A percentile compares a stretch with the other conserved stretches of the same genome.
Evolutionary conservation across 768 basidiomycete species (phyloP).

Genomic region (Coprinopsis marcescibilis): DNA sequence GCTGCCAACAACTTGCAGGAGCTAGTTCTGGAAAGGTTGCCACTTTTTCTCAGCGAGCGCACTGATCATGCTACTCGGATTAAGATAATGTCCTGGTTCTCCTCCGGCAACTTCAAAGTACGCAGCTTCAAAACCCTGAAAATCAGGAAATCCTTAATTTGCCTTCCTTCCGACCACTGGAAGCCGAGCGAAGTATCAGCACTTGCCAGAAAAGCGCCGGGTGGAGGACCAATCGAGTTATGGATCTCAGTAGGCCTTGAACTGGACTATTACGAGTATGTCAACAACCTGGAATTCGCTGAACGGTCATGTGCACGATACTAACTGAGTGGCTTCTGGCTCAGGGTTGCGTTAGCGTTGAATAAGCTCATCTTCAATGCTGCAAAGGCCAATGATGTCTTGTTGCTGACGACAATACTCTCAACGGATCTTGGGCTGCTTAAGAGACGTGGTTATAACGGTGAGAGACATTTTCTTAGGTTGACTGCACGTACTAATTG

Average conservation of each 20-base stretch:
- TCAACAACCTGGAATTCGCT: conserved; percentile 15
- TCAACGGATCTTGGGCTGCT: conserved; percentile 83
- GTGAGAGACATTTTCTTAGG: conserved; percentile 32
- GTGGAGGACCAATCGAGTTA: conserved; percentile 55
- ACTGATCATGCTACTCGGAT: conserved; percentile 58
- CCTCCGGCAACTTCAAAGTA: conserved; percentile 61
- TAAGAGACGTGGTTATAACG: conserved; percentile 81
- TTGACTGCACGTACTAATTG: conserved; percentile 3
- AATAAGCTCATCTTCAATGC: conserved; percentile 74
- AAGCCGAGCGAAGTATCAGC: conserved; percentile 70
- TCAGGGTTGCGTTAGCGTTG: conserved; percentile 78
- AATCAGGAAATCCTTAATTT: conserved; percentile 55
- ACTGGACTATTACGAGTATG: conserved; percentile 91
- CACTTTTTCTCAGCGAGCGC: conserved; percentile 90
- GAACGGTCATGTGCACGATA: not conserved
- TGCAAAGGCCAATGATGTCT: conserved; percentile 78
- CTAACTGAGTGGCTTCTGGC: not conserved
- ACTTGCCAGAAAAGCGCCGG: conserved; percentile 45
- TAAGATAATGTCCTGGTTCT: conserved; percentile 60
- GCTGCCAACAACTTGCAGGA: conserved; percentile 46
- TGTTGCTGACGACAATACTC: conserved; percentile 90
- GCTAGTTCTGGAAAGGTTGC: conserved; percentile 76
- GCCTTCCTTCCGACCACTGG: conserved; percentile 43
- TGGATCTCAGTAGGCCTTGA: conserved; percentile 70
- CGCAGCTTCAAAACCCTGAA: conserved; percentile 59